Evolutionary conservation across 2,329 filamentous ascomycete genomes (phyloP).

Genomic region (Neocucurbitaria cava): DNA sequence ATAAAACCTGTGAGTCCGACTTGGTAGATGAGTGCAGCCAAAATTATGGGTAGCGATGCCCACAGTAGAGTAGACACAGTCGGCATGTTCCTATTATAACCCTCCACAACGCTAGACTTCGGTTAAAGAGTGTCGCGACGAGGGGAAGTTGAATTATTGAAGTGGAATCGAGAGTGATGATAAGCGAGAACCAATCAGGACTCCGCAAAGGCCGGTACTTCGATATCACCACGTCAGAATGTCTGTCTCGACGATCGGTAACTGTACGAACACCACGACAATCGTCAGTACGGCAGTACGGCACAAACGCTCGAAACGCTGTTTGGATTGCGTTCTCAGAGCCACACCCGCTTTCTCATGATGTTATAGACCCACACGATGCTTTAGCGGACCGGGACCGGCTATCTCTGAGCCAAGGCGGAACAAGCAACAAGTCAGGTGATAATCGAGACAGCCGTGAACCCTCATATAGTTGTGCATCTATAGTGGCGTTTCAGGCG

Average conservation of each 20-base stretch:
- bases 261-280: background rate
- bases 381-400: background rate
- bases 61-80: constrained; percentile 27
- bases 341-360: background rate
- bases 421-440: too few relatives aligned
- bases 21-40: constrained; percentile 40
- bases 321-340: background rate
- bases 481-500: background rate
- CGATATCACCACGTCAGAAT: background rate
- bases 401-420: background rate
- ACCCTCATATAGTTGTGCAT: background rate
- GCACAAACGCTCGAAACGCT: too few relatives aligned
- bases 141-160: background rate
- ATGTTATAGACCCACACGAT: background rate
- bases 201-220: background rate
- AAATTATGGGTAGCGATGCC: constrained; percentile 31
- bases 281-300: too few relatives aligned
- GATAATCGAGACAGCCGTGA: too few relatives aligned
- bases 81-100: constrained; percentile 20
- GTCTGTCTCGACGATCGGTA: background rate
- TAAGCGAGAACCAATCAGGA: constrained; percentile 11
- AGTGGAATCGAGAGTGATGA: background rate
- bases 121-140: background rate
- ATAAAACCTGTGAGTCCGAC: constrained; percentile 27
- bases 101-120: background rate